These are phyloP conservation scores for Cryptococcus sp. DNA, from an alignment of 1,284 basidiomycete species.

Conservation along the genomic window DNA sequence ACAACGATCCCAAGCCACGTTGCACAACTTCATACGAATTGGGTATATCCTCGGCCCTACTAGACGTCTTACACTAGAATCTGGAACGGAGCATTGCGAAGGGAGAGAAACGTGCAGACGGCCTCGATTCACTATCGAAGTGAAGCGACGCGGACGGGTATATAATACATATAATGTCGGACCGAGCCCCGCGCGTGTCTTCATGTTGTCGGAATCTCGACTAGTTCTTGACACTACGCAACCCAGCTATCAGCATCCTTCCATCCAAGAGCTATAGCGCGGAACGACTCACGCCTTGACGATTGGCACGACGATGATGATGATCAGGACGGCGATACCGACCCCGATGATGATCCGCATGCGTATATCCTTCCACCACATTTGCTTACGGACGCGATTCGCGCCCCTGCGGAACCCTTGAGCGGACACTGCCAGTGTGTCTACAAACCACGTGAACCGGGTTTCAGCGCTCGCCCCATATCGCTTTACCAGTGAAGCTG, in stretches of 20 bases:
- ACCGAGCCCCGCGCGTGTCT: no score
- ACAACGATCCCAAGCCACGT: neutral
- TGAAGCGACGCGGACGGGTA: no score
- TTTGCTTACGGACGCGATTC: conserved; percentile 94
- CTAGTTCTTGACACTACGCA: conserved; percentile 6
- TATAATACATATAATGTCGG: no score
- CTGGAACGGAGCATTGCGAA: no score
- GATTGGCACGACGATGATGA: conserved; percentile 91
- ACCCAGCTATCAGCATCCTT: neutral
- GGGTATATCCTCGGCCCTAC: neutral
- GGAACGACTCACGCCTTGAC: conserved; percentile 64
- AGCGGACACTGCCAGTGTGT: conserved; percentile 96
- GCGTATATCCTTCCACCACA: conserved; percentile 96
- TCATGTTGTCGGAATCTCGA: neutral
- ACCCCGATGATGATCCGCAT: conserved; percentile 66
- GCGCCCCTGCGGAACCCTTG: conserved; percentile 98
- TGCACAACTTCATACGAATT: neutral
- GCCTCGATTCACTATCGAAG: no score
- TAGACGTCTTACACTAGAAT: no score
- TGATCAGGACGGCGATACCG: conserved; percentile 80
- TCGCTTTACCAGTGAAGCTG: no score
- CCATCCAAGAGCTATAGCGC: neutral
- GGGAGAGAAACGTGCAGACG: no score
- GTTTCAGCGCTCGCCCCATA: no score
- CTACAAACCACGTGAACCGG: conserved; percentile 54